Percentiles rank a stretch among this genome's conserved stretches.
These are phyloP conservation scores for Hansenula sp. DNA, from an alignment of 1,139 yeast genomes.

Conservation along the genomic window DNA sequence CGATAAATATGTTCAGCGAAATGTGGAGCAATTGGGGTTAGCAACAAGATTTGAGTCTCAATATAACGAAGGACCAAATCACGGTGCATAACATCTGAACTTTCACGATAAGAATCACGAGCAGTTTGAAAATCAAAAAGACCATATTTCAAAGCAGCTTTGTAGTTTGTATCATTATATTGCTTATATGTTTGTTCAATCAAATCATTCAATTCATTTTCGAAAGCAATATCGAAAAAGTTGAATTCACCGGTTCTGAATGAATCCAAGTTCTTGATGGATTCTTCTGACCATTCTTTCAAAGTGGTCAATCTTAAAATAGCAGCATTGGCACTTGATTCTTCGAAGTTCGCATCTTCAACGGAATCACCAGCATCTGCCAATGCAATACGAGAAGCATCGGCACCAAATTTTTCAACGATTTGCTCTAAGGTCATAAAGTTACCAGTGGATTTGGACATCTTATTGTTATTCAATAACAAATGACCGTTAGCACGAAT, in stretches of 20 bases:
- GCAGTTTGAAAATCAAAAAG: slow-evolving; percentile 92
- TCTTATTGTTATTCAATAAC: slow-evolving; percentile 91
- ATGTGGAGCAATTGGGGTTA: slow-evolving; percentile 95
- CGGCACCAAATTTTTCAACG: slow-evolving; percentile 91
- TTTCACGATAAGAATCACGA: slow-evolving; percentile 94
- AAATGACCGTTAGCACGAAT: slow-evolving; percentile 95
- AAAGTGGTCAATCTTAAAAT: slow-evolving; percentile 87
- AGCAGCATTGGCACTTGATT: slow-evolving; percentile 95
- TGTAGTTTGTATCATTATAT: slow-evolving; percentile 73
- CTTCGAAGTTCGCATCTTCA: slow-evolving; percentile 98
- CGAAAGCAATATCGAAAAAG: slow-evolving; percentile 86
- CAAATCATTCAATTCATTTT: slow-evolving; percentile 86
- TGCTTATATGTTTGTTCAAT: slow-evolving; percentile 69
- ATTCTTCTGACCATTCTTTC: slow-evolving; percentile 93
- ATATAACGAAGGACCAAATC: slow-evolving; percentile 80
- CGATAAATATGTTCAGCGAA: slow-evolving; percentile 87
- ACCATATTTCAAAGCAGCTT: slow-evolving; percentile 85
- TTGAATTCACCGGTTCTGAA: slow-evolving; percentile 69
- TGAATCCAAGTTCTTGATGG: slow-evolving; percentile 44
- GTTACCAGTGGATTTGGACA: slow-evolving; percentile 98
- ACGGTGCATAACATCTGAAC: slow-evolving; percentile 69
- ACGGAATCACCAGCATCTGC: slow-evolving; percentile 98
- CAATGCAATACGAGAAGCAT: slow-evolving; percentile 93
- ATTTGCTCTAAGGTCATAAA: slow-evolving; percentile 87
- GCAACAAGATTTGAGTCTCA: slow-evolving; percentile 76